Evolutionary conservation across 225 moss, liverwort and hornwort species (phyloP).

Genomic region (Sphagnum tenellum): DNA sequence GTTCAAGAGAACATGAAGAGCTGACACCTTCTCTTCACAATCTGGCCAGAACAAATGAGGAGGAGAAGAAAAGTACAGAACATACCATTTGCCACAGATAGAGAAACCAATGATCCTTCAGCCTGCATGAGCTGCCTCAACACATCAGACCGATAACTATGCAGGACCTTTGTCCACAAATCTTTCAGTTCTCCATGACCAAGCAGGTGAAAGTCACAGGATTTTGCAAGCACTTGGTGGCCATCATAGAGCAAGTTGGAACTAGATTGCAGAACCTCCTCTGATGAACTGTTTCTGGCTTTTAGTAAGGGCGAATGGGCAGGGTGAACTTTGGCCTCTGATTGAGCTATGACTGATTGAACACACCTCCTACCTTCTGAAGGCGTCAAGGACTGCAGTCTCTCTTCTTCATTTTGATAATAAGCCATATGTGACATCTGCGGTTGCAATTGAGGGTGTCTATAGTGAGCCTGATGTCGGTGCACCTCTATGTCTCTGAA

Average conservation of each 20-base stretch:
- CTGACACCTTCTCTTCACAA: too few species aligned
- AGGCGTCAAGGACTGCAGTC: not conserved
- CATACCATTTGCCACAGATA: conserved; percentile 16
- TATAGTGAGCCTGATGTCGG: not conserved
- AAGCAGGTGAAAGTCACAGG: conserved; percentile 30
- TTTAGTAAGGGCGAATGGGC: conserved; percentile 19
- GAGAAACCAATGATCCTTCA: conserved; percentile 57
- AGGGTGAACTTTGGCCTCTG: conserved; percentile 9
- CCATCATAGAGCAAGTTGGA: too few species aligned
- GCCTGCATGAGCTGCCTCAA: conserved; percentile 58
- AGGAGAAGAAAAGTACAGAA: not conserved
- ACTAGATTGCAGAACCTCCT: conserved; percentile 21
- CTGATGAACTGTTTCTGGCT: conserved; percentile 2
- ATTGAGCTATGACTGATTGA: too few species aligned
- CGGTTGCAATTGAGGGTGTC: too few species aligned
- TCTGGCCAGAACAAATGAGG: not conserved
- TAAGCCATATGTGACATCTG: too few species aligned
- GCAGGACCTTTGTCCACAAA: conserved; percentile 61
- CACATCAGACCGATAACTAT: conserved; percentile 52
- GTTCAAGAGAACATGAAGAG: too few species aligned
- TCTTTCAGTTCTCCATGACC: conserved; percentile 48
- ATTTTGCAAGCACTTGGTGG: not conserved
- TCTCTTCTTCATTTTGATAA: not conserved
- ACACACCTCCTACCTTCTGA: not conserved
- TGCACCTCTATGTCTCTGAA: conserved; percentile 20